Percentiles rank a stretch among this genome's conserved stretches.
Conservation (phyloP, 352 stramenopile species). For the Globisporangium nodosum region DNA sequence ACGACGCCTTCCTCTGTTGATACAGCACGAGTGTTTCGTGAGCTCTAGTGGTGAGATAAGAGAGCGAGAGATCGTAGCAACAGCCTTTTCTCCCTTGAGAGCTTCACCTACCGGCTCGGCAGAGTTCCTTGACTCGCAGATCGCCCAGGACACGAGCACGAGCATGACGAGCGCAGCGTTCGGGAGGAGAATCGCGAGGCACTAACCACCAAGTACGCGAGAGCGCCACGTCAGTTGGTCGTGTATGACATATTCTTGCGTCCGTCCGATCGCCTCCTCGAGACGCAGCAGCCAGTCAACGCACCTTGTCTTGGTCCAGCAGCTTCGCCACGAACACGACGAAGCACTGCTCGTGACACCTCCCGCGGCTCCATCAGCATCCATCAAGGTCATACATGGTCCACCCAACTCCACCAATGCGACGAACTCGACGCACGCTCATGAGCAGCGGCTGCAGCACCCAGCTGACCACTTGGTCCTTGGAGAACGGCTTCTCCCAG, state of each 20-base stretch:
- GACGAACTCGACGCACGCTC: slow-evolving; percentile 26
- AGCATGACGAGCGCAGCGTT: slow-evolving; percentile 50
- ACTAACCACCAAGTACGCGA: slow-evolving; percentile 18
- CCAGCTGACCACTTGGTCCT: slow-evolving; percentile 44
- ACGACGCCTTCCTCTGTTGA: slow-evolving; percentile 25
- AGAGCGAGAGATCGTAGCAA: neutral
- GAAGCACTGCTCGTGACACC: slow-evolving; percentile 37
- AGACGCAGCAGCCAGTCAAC: too few species aligned
- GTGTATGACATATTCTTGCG: neutral
- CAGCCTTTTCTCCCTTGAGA: too few species aligned
- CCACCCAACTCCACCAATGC: neutral
- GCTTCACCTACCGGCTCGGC: slow-evolving; percentile 29
- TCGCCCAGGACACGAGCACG: slow-evolving; percentile 53
- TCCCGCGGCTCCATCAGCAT: neutral
- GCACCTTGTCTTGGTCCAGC: slow-evolving; percentile 49
- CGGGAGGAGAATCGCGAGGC: slow-evolving; percentile 57
- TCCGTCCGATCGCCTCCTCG: too few species aligned
- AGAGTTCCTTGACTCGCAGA: slow-evolving; percentile 65
- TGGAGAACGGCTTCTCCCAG: slow-evolving; percentile 76
- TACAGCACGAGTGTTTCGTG: neutral
- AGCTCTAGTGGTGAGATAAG: too few species aligned
- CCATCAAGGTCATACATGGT: neutral
- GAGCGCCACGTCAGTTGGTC: neutral
- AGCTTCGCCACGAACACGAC: slow-evolving; percentile 56
- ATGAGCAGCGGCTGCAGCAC: slow-evolving; percentile 66